A percentile compares a stretch with the other conserved stretches of the same genome.
Evolutionary conservation across 306 rosid species (phyloP).

Genomic region (Rosa rugosa): DNA sequence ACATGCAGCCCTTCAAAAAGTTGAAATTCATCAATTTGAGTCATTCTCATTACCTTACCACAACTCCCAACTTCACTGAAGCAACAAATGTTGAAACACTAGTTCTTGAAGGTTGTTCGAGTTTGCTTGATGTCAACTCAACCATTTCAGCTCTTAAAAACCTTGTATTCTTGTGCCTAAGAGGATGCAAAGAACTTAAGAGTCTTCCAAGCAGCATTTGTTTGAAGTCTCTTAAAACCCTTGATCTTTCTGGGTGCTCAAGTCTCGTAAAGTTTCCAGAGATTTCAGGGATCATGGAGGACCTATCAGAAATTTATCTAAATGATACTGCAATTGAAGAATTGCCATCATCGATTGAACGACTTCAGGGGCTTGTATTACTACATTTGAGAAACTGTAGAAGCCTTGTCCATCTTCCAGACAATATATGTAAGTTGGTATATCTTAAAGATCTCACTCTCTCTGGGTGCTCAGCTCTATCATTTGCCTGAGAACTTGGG

Average conservation of each 20-base stretch:
- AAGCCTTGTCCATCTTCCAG: neutral
- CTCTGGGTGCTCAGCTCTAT: neutral
- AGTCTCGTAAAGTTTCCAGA: constrained; percentile 6
- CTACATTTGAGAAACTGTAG: neutral
- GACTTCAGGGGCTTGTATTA: neutral
- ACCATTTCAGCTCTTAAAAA: neutral
- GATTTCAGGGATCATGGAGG: constrained; percentile 18
- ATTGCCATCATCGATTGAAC: neutral
- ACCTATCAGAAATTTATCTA: neutral
- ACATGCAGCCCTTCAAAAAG: constrained; percentile 9
- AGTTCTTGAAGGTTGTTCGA: constrained; percentile 14
- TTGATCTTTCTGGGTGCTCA: constrained; percentile 1
- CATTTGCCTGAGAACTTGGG: neutral
- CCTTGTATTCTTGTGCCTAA: constrained; percentile 7
- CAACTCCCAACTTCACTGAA: constrained; percentile 21
- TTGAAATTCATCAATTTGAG: constrained; percentile 1
- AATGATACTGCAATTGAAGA: neutral
- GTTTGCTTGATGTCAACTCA: constrained; percentile 1
- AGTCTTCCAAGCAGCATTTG: neutral
- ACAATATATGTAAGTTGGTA: neutral
- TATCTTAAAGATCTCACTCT: neutral
- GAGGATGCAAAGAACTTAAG: neutral
- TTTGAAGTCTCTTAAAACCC: neutral
- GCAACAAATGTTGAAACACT: constrained; percentile 11
- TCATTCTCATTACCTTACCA: neutral